Percentiles rank a stretch among this genome's conserved stretches.
Conservation (phyloP, 176 grass and related monocot species). For the Metroxylon sagu region DNA sequence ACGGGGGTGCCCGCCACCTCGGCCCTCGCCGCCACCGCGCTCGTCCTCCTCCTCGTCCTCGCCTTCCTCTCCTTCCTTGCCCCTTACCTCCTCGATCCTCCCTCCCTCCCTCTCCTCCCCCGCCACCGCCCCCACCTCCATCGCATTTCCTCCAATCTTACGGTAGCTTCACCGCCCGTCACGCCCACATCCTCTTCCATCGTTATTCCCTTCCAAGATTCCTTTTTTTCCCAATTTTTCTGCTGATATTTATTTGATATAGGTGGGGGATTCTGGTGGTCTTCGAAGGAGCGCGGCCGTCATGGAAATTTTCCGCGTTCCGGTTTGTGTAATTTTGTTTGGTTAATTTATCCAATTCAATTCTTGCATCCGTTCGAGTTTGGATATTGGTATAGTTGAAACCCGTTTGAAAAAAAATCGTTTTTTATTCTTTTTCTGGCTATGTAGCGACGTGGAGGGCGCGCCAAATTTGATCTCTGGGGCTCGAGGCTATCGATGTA, state of each 20-base stretch:
- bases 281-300: slow-evolving; percentile 1
- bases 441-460: slow-evolving; percentile 40
- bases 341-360: background rate
- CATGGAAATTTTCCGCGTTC: slow-evolving; percentile 33
- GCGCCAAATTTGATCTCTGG: slow-evolving; percentile 51
- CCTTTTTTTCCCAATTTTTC: background rate
- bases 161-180: slow-evolving; percentile 4
- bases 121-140: background rate
- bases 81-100: slow-evolving; percentile 52
- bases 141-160: slow-evolving; percentile 15
- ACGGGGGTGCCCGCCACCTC: slow-evolving; percentile 13
- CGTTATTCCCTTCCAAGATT: background rate
- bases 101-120: slow-evolving; percentile 30
- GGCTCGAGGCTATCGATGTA: slow-evolving; percentile 62
- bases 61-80: slow-evolving; percentile 54
- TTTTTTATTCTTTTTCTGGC: background rate
- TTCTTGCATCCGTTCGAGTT: background rate
- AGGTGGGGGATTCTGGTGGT: slow-evolving; percentile 33
- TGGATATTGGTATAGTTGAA: slow-evolving; percentile 4
- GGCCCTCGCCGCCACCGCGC: slow-evolving; percentile 25
- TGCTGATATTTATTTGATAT: slow-evolving; percentile 1
- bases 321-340: slow-evolving; percentile 26
- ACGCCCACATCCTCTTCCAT: slow-evolving; percentile 8
- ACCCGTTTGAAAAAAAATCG: background rate
- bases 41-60: slow-evolving; percentile 50